Percentiles rank a stretch among this genome's conserved stretches.
Evolutionary conservation across 2,329 filamentous ascomycete genomes (phyloP).

Genomic region (Trichoderma asperellum): DNA sequence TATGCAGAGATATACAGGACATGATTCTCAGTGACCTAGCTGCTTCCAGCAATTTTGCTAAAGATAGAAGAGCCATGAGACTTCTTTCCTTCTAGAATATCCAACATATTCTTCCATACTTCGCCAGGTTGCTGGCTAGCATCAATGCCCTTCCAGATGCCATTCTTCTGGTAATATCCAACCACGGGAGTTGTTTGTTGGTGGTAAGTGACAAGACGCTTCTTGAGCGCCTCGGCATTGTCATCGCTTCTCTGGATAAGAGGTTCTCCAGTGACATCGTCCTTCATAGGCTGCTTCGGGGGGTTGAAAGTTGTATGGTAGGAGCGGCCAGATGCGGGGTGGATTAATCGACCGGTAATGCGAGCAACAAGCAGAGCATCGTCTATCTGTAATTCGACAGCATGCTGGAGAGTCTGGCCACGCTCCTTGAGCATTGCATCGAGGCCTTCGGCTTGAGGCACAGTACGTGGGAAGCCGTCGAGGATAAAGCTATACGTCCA

Average conservation of each 20-base stretch:
- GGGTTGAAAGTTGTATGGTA: constrained; percentile 99
- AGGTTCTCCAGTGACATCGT: constrained; percentile 95
- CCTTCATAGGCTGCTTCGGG: constrained; percentile 89
- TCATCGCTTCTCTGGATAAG: constrained; percentile 96
- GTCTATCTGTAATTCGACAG: constrained; percentile 95
- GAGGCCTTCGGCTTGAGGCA: constrained; percentile 91
- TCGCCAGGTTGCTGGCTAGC: constrained; percentile 93
- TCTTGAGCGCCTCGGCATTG: constrained; percentile 94
- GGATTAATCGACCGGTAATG: constrained; percentile 93
- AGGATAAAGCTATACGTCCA: constrained; percentile 79
- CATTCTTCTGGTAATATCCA: constrained; percentile 94
- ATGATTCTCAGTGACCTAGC: constrained; percentile 32
- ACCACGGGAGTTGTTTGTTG: constrained; percentile 91
- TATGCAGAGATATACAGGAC: background rate
- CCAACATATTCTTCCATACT: constrained; percentile 92
- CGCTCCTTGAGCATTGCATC: constrained; percentile 84
- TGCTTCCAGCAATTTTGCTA: constrained; percentile 41
- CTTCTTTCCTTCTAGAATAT: constrained; percentile 71
- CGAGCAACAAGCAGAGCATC: constrained; percentile 90
- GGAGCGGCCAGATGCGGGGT: constrained; percentile 92
- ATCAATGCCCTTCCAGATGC: constrained; percentile 95
- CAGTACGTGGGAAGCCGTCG: constrained; percentile 96
- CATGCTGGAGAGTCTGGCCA: constrained; percentile 87
- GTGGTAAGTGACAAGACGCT: constrained; percentile 92
- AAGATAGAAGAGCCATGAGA: constrained; percentile 47